A percentile compares a stretch with the other conserved stretches of the same genome.
Evolutionary conservation across 768 basidiomycete species (phyloP).

Genomic region (Gautieria morchelliformis): DNA sequence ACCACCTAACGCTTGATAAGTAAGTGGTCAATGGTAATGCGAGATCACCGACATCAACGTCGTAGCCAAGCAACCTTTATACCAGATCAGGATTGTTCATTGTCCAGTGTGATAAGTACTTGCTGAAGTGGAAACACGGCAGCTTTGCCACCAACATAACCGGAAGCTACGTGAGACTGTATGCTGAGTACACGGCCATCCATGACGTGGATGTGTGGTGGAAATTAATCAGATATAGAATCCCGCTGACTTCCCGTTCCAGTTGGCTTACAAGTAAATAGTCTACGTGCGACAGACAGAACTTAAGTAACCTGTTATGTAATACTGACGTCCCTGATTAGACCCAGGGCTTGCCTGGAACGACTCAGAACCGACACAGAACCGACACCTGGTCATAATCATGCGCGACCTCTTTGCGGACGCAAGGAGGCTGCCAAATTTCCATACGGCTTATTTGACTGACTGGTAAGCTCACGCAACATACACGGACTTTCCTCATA

Average conservation of each 20-base stretch:
- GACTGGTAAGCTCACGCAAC: not conserved
- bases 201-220: not conserved
- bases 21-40: slow-evolving; percentile 6
- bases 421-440: not conserved
- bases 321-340: too few species aligned
- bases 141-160: slow-evolving; percentile 86
- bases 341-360: too few species aligned
- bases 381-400: too few species aligned
- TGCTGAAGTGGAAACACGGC: slow-evolving; percentile 72
- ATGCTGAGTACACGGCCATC: slow-evolving; percentile 69
- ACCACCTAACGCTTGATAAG: slow-evolving; percentile 42
- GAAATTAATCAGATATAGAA: too few species aligned
- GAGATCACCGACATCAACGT: slow-evolving; percentile 70
- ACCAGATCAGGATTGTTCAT: not conserved
- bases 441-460: not conserved
- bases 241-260: not conserved
- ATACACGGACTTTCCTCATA: not conserved
- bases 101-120: slow-evolving; percentile 24
- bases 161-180: slow-evolving; percentile 89
- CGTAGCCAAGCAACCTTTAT: slow-evolving; percentile 59
- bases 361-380: too few species aligned
- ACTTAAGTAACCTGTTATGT: not conserved
- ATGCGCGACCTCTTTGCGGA: too few species aligned
- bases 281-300: not conserved
- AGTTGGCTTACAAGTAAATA: not conserved